Evolutionary conservation across 208 protist species (phyloP), one percentile per base, ranked within the genome.

Genomic region (Polymyxa betae): DNA sequence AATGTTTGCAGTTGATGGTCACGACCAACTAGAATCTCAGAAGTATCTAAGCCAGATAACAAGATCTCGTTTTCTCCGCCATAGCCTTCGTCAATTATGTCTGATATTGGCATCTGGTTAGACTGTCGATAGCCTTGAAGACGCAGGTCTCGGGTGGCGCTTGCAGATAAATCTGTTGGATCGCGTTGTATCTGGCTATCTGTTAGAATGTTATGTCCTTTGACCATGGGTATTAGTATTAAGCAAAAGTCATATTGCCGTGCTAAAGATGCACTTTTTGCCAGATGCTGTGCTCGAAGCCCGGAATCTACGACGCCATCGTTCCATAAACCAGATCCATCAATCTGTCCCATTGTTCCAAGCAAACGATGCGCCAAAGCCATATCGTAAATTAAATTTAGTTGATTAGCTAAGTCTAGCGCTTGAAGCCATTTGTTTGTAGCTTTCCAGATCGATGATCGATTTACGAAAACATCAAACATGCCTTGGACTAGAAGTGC

Each of bases 291-390:
- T 35, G 72, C 72, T n/a, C 35, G 5, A 5, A 43, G 5, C 5
- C n/a, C 72, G 72, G 16, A n/a, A 35, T 45, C 72, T 5, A 82
- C 35, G 16, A 38, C 49, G 49, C 24, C 49, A 24, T 24, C 49
- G 49, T 60, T 24, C 49, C 49, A 24, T 60, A 5, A 24, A 29
- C 49, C 49, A 24, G 12, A 29, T 60, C 49, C 49, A 29, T 66
- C 54, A 29, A 29, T 35, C 72, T 43, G 16, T 5, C 72, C 72
- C 10, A 82, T 20, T 12, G 72, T 82, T n/a, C 72, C 72, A 35
- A 82, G 5, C n/a, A 82, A 43, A 20, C 72, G 72, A 82, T 82
- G 72, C 72, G 72, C 72, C 72, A 82, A 38, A 5, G 72, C 72
- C 72, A 38, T 5, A 20, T 82, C 72, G 72, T 82, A 82, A 20